Percentiles rank a stretch among this genome's conserved stretches.
Conservation (phyloP, 176 grass and related monocot species). For the Rhynchospora pubera region DNA sequence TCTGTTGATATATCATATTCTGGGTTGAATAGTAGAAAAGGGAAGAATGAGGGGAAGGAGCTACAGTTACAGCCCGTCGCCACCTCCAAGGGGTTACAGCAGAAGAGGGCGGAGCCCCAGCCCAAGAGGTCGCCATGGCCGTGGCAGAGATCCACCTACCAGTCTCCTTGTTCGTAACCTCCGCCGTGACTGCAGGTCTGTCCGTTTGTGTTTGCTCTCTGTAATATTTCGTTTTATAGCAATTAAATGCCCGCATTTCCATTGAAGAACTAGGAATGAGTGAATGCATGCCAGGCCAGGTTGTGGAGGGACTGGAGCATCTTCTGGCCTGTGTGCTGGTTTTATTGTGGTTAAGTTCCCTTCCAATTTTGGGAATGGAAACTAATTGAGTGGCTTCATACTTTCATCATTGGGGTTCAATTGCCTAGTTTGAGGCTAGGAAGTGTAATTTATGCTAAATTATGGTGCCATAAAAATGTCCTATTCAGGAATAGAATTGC, state of each 20-base stretch:
- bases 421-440: background rate
- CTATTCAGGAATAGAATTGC: background rate
- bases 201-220: background rate
- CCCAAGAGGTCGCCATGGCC: constrained; percentile 43
- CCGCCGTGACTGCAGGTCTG: constrained; percentile 56
- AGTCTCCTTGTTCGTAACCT: constrained; percentile 90
- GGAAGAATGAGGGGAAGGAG: constrained; percentile 42
- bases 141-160: constrained; percentile 58
- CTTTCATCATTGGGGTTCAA: background rate
- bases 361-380: background rate
- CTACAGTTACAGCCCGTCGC: constrained; percentile 57
- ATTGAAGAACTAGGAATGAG: background rate
- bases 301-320: background rate
- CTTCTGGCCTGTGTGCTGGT: background rate
- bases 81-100: constrained; percentile 52
- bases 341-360: background rate
- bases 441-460: background rate
- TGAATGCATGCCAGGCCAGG: background rate
- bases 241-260: background rate
- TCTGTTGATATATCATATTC: background rate
- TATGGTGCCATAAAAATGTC: background rate
- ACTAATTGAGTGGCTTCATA: background rate
- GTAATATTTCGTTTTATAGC: background rate
- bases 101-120: constrained; percentile 70
- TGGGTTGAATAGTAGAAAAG: background rate